A percentile compares a stretch with the other conserved stretches of the same genome.
These are phyloP conservation scores for Anthoceros angustus DNA, from an alignment of 225 moss, liverwort and hornwort genomes.

Conservation along the genomic window DNA sequence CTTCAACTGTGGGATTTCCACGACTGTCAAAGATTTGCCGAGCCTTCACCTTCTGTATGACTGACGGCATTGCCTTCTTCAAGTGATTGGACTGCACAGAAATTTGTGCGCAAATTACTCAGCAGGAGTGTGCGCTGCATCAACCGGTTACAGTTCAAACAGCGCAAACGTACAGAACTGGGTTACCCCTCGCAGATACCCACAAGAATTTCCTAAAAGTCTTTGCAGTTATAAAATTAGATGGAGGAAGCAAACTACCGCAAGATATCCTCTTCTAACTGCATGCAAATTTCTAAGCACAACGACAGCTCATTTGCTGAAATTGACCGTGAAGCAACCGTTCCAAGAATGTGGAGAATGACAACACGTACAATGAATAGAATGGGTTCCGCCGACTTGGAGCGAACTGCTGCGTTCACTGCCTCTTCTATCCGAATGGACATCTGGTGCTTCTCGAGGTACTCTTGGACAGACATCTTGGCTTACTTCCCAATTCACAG, in stretches of 20 bases:
- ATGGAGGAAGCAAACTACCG: no score
- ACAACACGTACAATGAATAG: slow-evolving; percentile 62
- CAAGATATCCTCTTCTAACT: no score
- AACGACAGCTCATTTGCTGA: not conserved
- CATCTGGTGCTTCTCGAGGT: slow-evolving; percentile 98
- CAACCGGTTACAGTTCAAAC: no score
- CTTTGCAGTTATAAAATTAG: no score
- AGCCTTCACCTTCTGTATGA: slow-evolving; percentile 28
- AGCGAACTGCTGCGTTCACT: slow-evolving; percentile 86
- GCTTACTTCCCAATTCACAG: not conserved
- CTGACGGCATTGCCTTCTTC: slow-evolving; percentile 27
- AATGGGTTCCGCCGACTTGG: slow-evolving; percentile 82
- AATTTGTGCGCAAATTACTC: not conserved
- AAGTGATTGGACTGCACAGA: slow-evolving; percentile 28
- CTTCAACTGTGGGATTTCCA: slow-evolving; percentile 39
- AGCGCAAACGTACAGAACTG: no score
- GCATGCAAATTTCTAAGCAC: no score
- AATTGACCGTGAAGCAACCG: not conserved
- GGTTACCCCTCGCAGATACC: no score
- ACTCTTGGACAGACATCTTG: slow-evolving; percentile 45
- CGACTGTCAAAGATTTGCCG: slow-evolving; percentile 38
- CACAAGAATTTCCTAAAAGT: no score
- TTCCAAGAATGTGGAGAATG: not conserved
- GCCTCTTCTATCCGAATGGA: slow-evolving; percentile 96
- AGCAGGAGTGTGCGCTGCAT: not conserved